Evolutionary conservation across 176 grass and related monocot species (phyloP).

Genomic region (Calamus simplicifolius): DNA sequence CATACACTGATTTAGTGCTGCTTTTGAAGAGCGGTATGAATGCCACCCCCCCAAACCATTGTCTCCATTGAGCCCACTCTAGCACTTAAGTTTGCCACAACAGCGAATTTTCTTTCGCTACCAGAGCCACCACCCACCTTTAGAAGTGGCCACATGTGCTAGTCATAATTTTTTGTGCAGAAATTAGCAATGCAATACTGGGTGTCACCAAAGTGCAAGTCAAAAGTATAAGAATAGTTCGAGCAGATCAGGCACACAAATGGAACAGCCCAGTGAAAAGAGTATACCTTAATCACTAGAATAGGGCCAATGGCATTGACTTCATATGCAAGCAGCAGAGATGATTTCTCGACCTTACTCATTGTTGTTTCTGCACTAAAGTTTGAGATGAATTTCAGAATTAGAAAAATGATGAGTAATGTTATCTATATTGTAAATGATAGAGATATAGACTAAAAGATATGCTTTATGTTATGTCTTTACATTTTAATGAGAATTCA

Average conservation of each 20-base stretch:
- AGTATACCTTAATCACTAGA: constrained; percentile 66
- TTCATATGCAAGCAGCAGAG: constrained; percentile 66
- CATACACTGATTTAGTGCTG: constrained; percentile 80
- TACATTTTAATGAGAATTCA: too few species aligned
- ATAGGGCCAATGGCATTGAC: constrained; percentile 69
- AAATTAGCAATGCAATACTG: neutral
- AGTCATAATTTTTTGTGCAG: neutral
- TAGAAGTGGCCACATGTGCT: constrained; percentile 74
- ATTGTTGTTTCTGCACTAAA: constrained; percentile 66
- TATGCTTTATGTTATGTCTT: too few species aligned
- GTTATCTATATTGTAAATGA: too few species aligned
- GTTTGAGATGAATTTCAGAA: neutral
- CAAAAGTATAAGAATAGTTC: neutral
- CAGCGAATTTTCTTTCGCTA: constrained; percentile 39
- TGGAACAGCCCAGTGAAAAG: neutral
- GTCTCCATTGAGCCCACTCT: constrained; percentile 74
- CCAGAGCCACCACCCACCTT: constrained; percentile 44
- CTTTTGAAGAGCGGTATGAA: constrained; percentile 85
- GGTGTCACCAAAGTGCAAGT: neutral
- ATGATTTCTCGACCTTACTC: constrained; percentile 75
- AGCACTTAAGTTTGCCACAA: constrained; percentile 72
- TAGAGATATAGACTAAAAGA: too few species aligned
- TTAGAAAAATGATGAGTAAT: too few species aligned
- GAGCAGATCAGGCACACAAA: too few species aligned
- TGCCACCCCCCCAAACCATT: constrained; percentile 84